phyloP scores from a whole-genome alignment of 805 yeast species.

The Metschnikowia noctiluminum region DNA sequence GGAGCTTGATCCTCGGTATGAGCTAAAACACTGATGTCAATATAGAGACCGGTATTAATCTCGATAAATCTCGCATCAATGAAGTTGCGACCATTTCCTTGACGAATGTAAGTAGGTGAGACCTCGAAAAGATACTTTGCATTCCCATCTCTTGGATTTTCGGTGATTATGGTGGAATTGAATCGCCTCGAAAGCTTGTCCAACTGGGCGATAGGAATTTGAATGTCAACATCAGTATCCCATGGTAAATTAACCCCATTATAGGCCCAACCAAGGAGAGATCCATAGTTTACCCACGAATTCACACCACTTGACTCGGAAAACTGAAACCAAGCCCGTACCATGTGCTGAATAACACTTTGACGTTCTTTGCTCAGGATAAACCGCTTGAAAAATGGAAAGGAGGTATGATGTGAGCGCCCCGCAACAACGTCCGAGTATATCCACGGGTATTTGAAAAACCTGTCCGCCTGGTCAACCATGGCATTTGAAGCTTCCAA shows the following conservation, averaged over 20 bases:
- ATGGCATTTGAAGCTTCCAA: constrained; percentile 23
- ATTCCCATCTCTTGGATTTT: constrained; percentile 18
- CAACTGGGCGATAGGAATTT: constrained; percentile 17
- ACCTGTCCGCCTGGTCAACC: constrained; percentile 26
- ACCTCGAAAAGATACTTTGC: constrained; percentile 20
- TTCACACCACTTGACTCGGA: constrained; percentile 29
- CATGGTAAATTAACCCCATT: constrained; percentile 21
- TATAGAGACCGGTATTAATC: constrained; percentile 38
- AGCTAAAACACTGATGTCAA: constrained; percentile 17
- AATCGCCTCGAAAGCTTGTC: constrained; percentile 14
- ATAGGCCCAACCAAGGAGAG: constrained; percentile 20
- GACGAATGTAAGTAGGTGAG: constrained; percentile 20
- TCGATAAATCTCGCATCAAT: constrained; percentile 23
- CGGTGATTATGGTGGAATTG: constrained; percentile 16
- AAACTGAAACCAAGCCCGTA: constrained; percentile 36
- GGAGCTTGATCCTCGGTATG: constrained; percentile 14
- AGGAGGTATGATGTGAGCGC: constrained; percentile 28
- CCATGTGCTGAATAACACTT: constrained; percentile 36
- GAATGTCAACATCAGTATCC: constrained; percentile 21
- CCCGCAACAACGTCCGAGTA: constrained; percentile 34
- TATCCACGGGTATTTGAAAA: constrained; percentile 41
- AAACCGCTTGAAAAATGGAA: constrained; percentile 36
- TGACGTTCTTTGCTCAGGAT: constrained; percentile 36
- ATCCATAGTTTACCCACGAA: constrained; percentile 30
- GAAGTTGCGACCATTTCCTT: constrained; percentile 20